Evolutionary conservation across 2,329 filamentous ascomycete genomes (phyloP).

Genomic region (Fusarium virguliforme): DNA sequence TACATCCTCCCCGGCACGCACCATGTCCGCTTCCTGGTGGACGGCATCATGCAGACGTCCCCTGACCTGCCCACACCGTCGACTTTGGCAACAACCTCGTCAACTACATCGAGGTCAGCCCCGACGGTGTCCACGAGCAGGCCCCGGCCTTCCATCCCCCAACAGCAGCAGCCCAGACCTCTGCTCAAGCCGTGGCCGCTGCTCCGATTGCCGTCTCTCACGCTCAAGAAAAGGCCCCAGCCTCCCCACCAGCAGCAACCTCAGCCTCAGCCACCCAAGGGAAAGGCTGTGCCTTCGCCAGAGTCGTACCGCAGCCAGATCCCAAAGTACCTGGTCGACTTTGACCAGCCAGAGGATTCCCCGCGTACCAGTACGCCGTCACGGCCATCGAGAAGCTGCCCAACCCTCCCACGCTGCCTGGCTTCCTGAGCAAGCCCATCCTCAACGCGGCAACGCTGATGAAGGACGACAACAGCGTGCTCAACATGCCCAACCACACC

Average conservation of each 20-base stretch:
- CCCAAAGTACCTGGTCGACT: slow-evolving; percentile 87
- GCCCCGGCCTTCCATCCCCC: slow-evolving; percentile 48
- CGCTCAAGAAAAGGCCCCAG: slow-evolving; percentile 22
- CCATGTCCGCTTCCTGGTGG: slow-evolving; percentile 96
- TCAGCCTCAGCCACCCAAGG: slow-evolving; percentile 59
- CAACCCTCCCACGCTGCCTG: slow-evolving; percentile 86
- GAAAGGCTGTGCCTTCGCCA: slow-evolving; percentile 70
- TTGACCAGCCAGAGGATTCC: slow-evolving; percentile 87
- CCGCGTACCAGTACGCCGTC: slow-evolving; percentile 81
- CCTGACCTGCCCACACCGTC: slow-evolving; percentile 90
- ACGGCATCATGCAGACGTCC: slow-evolving; percentile 92
- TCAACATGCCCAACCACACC: slow-evolving; percentile 97
- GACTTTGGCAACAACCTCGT: slow-evolving; percentile 98
- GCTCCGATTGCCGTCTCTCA: slow-evolving; percentile 19
- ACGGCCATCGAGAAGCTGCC: slow-evolving; percentile 84
- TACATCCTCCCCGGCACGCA: slow-evolving; percentile 94
- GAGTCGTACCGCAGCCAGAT: slow-evolving; percentile 81
- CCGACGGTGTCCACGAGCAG: slow-evolving; percentile 70
- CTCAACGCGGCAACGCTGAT: slow-evolving; percentile 91
- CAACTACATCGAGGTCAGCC: slow-evolving; percentile 96
- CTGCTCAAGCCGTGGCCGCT: slow-evolving; percentile 33
- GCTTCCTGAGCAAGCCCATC: slow-evolving; percentile 95
- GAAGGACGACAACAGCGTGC: slow-evolving; percentile 97
- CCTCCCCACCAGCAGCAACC: slow-evolving; percentile 35
- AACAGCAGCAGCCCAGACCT: slow-evolving; percentile 52